Percentiles rank a stretch among this genome's conserved stretches.
Conservation (phyloP, 2,329 filamentous ascomycete species). For the Nothophaeocryptopus gaeumannii region DNA sequence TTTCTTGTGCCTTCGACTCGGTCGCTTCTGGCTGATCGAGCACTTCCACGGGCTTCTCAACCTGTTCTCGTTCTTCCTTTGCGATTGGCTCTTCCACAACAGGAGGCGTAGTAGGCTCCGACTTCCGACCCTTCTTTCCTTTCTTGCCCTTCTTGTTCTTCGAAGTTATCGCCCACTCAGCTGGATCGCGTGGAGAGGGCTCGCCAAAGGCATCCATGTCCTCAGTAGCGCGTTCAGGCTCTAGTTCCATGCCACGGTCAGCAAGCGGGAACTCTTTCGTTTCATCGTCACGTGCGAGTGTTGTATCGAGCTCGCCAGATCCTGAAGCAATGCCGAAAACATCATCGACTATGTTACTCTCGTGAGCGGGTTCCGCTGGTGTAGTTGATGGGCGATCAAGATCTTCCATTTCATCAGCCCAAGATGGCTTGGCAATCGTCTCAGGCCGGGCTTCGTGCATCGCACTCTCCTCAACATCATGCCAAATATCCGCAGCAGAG, state of each 20-base stretch:
- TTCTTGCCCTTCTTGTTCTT: conserved; percentile 26
- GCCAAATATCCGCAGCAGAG: conserved; percentile 6
- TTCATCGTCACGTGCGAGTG: conserved; percentile 1
- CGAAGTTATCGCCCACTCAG: conserved; percentile 9
- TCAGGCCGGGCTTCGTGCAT: not conserved
- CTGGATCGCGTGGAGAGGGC: conserved; percentile 6
- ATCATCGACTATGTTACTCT: conserved; percentile 13
- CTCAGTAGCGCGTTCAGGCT: conserved; percentile 19
- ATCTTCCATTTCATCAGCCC: conserved; percentile 4
- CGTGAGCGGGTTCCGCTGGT: not conserved
- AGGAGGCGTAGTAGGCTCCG: not conserved
- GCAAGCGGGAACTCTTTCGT: conserved; percentile 5
- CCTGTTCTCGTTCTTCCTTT: too few species aligned
- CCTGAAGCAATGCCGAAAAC: conserved; percentile 12
- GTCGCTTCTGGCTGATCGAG: too few species aligned
- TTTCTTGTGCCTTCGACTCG: not conserved
- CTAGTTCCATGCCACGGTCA: conserved; percentile 14
- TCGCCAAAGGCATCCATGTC: conserved; percentile 20
- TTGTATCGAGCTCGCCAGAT: conserved; percentile 4
- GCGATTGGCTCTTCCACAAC: too few species aligned
- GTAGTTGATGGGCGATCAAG: not conserved
- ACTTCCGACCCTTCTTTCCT: conserved; percentile 16
- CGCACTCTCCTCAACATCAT: conserved; percentile 5
- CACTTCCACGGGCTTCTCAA: too few species aligned
- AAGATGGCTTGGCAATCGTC: not conserved